Evolutionary conservation across 495 filamentous ascomycete species (phyloP), one percentile per base, ranked within the genome.

Genomic region (Neurospora tetraspora): DNA sequence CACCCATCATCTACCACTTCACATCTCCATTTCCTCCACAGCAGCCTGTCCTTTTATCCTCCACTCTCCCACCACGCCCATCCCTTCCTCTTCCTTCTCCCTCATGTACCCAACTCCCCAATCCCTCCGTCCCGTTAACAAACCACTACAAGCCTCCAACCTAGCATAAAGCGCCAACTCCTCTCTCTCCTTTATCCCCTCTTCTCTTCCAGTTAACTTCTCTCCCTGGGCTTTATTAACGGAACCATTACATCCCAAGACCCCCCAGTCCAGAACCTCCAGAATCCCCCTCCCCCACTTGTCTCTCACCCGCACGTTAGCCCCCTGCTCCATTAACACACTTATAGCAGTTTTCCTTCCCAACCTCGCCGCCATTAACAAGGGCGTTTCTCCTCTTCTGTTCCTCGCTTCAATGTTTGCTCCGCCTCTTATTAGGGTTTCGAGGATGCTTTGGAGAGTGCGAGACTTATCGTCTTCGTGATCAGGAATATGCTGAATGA

Each of bases 261-360:
- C 45, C 74, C 65, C 11, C 37, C 75, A 70, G 23, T 86, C 83
- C 8, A 84, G 70, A 2, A 82, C 74, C 40, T 81, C 78, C 20
- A 86, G 71, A 27, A 86, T 76, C 18, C 82, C 78, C 14, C 80
- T 43, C 0, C 81, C 82, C 16, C 77, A 74, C 1, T 74, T 80
- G 40, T 86, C 82, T n/a, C 82, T 74, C n/a, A 78, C 85, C 39
- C 79, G 73, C 9, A 84, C 81, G 65, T 83, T 84, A 7, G 83
- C 83, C 0, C 83, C 82, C 11, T 77, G 68, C 68, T 83, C 82
- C 20, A 86, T 74, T 23, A 87, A 74, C 23, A 80, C 79, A 23
- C 78, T 81, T 4, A 85, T 71, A 11, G 85, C 85, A 1, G 83
- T 76, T 74, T 83, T 84, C 20, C 82, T 77, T 20, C 85, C 83